Conservation (phyloP, 1,139 yeast genomes). For the Candida sanyaensis region DNA sequence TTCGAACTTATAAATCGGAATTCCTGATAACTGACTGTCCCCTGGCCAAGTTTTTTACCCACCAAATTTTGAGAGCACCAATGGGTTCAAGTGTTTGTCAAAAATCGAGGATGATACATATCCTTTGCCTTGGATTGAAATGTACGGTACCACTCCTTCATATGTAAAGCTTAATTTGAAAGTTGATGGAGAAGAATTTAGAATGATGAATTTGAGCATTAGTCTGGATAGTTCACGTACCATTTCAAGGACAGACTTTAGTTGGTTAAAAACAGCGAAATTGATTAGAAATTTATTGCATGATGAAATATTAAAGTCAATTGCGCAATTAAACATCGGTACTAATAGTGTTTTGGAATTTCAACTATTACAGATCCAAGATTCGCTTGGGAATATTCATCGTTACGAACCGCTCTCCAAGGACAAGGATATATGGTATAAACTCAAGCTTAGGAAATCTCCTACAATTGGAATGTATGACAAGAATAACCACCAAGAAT, state of each 20-base stretch:
- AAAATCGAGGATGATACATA: constrained; percentile 44
- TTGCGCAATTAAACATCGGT: constrained; percentile 28
- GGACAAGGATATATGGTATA: constrained; percentile 50
- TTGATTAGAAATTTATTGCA: constrained; percentile 38
- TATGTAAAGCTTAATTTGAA: constrained; percentile 60
- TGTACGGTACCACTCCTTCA: constrained; percentile 77
- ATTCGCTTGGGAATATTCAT: constrained; percentile 72
- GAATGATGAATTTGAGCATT: constrained; percentile 22
- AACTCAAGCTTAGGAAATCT: constrained; percentile 63
- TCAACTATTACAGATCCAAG: constrained; percentile 65
- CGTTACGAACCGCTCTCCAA: constrained; percentile 52
- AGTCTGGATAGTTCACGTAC: constrained; percentile 17
- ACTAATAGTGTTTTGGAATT: constrained; percentile 62
- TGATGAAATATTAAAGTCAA: constrained; percentile 32
- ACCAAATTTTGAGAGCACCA: constrained; percentile 19
- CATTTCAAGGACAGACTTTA: constrained; percentile 16
- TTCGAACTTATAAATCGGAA: constrained; percentile 65
- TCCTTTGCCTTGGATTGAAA: constrained; percentile 51
- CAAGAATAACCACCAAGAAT: constrained; percentile 34
- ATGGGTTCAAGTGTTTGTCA: constrained; percentile 61
- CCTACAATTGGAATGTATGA: constrained; percentile 50
- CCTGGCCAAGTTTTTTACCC: constrained; percentile 52
- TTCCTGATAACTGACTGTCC: constrained; percentile 81
- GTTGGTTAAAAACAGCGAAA: constrained; percentile 25
- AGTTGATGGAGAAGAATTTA: constrained; percentile 46